Evolutionary conservation across 352 stramenopile genomes (phyloP).

Genomic region (Nothophytophthora sp.): DNA sequence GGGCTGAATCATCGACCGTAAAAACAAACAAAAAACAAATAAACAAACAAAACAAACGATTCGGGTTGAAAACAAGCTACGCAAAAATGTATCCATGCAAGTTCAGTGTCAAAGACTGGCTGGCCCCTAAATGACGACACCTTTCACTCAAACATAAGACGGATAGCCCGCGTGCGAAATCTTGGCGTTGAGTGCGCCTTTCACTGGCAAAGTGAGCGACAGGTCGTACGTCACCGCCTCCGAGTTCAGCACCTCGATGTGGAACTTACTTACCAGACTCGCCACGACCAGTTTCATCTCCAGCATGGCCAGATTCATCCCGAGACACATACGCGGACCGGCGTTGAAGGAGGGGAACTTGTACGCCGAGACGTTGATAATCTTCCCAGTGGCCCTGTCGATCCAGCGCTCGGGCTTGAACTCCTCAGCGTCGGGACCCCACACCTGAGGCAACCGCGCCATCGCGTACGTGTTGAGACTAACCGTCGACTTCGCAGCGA

Average conservation of each 20-base stretch:
- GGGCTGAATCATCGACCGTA: not conserved
- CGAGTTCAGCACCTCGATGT: slow-evolving; percentile 25
- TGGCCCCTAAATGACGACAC: no score
- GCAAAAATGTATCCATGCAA: no score
- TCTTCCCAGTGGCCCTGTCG: slow-evolving; percentile 32
- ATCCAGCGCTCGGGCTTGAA: slow-evolving; percentile 77
- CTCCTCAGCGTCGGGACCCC: slow-evolving; percentile 50
- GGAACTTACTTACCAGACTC: slow-evolving; percentile 48
- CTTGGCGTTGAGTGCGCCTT: slow-evolving; percentile 27
- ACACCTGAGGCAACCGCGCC: slow-evolving; percentile 57
- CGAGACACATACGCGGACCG: slow-evolving; percentile 68
- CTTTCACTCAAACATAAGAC: not conserved
- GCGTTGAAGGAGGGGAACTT: slow-evolving; percentile 78
- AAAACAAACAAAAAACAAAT: not conserved
- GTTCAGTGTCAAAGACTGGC: no score
- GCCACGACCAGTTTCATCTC: slow-evolving; percentile 75
- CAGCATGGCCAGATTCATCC: slow-evolving; percentile 71
- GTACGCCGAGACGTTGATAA: slow-evolving; percentile 43
- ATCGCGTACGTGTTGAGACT: slow-evolving; percentile 52
- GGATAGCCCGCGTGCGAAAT: slow-evolving; percentile 19
- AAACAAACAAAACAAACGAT: no score
- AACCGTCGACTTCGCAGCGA: slow-evolving; percentile 34
- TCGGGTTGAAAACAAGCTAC: no score
- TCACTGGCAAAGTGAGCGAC: slow-evolving; percentile 45
- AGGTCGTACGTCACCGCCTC: slow-evolving; percentile 42